Evolutionary conservation across 1,284 basidiomycete genomes (phyloP).

Genomic region (Xerocomus minutiporus): DNA sequence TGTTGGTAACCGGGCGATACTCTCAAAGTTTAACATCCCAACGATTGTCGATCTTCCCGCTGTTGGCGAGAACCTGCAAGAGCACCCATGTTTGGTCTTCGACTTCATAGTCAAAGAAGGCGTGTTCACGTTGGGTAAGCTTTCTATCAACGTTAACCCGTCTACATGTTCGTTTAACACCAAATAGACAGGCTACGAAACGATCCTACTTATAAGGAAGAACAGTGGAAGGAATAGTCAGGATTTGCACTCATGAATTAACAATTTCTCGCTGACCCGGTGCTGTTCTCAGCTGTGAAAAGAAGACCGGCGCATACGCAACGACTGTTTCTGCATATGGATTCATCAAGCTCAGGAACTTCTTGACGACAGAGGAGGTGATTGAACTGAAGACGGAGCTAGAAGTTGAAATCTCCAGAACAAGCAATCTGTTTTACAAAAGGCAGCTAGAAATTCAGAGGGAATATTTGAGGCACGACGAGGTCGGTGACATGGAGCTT

Average conservation of each 20-base stretch:
- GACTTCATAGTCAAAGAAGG: conserved; percentile 19
- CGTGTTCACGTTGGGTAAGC: conserved; percentile 19
- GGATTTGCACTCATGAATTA: not conserved
- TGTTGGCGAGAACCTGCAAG: conserved; percentile 21
- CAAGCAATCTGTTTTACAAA: conserved; percentile 12
- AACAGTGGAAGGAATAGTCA: conserved; percentile 17
- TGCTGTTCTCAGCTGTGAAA: conserved; percentile 4
- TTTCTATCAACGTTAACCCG: not conserved
- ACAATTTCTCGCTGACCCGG: not conserved
- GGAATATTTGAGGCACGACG: conserved; percentile 4
- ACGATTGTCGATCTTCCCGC: conserved; percentile 13
- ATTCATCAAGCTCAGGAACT: conserved; percentile 19
- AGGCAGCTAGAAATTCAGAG: conserved; percentile 15
- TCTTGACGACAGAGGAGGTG: conserved; percentile 12
- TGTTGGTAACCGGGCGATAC: conserved; percentile 12
- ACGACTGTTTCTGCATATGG: conserved; percentile 18
- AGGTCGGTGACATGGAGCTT: conserved; percentile 17
- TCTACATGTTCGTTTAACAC: not conserved
- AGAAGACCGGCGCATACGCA: conserved; percentile 15
- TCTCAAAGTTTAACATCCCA: conserved; percentile 15
- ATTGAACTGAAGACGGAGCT: conserved; percentile 15
- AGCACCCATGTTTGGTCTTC: conserved; percentile 10
- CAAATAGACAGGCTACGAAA: conserved; percentile 15
- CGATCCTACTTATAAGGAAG: conserved; percentile 10
- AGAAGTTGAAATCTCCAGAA: conserved; percentile 7